Evolutionary conservation across 2,329 filamentous ascomycete species (phyloP), one percentile per base, ranked within the genome.

Genomic region (Neodidymelliopsis sp.): DNA sequence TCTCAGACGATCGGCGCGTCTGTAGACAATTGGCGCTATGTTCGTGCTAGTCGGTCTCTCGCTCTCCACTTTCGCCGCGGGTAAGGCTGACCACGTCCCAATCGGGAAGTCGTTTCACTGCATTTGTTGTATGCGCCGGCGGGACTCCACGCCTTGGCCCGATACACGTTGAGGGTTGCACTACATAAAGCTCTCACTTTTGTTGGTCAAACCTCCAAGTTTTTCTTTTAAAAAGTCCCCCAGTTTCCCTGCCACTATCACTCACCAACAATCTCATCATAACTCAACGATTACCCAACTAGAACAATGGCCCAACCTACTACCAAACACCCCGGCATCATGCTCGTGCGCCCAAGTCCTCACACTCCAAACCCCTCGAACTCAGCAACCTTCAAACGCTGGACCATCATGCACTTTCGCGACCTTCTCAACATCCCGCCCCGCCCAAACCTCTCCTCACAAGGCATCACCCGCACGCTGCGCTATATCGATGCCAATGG

Each of bases 401-500:
- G 61, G 61, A 59, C 60, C 0, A 47, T 55, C 23, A 37, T 65
- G 20, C 61, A 65, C 40, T 56, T 52, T 35, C 50, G 49, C 38
- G 61, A 65, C 33, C n/a, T 65, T 12, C 27, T 62, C 3, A 33
- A 45, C 3, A 25, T 23, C 20, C 7, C 20, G 4, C 19, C 36
- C 6, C 15, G n/a, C n/a, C n/a, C n/a, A n/a, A n/a, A n/a, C 31
- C 23, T 2, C 18, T 2, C 3, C 28, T 19, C 6, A 45, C 40
- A 25, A 31, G 47, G 40, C 16, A 41, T 50, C 8, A 22, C 4
- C 9, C 44, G 25, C 4, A 27, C 49, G 4, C 19, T 54, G 6
- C 52, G 50, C 12, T 50, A 40, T 25, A 40, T 8, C 19, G 45
- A 40, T 13, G 18, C 28, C 7, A 20, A n/a, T 4, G 47, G 45